These are phyloP conservation scores for Volvariella volvacea DNA, from an alignment of 1,284 basidiomycete genomes.

Conservation along the genomic window DNA sequence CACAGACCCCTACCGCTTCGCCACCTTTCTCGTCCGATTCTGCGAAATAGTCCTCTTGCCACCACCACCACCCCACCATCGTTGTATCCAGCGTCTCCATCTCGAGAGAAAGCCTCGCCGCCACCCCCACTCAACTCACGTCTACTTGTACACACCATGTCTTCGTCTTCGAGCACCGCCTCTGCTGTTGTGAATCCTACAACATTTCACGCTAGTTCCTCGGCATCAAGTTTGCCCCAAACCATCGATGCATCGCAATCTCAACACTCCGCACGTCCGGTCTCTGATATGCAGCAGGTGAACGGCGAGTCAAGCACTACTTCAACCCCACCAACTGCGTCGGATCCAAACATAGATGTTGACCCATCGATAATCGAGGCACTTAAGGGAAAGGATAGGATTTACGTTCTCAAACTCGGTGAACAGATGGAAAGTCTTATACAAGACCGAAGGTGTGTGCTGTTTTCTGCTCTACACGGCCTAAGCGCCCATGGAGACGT, in stretches of 20 bases:
- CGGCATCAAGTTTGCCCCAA: constrained; percentile 6
- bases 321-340: constrained; percentile 10
- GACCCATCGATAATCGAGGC: constrained; percentile 77
- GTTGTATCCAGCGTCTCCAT: neutral
- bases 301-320: constrained; percentile 4
- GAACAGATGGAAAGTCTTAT: constrained; percentile 77
- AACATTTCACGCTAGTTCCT: constrained; percentile 1
- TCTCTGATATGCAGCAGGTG: neutral
- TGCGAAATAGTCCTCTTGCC: too few species aligned
- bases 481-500: constrained; percentile 4
- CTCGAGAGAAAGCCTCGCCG: too few species aligned
- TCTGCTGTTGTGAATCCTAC: constrained; percentile 6
- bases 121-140: neutral
- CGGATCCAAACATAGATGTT: constrained; percentile 34
- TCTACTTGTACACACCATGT: constrained; percentile 15
- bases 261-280: constrained; percentile 5
- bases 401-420: constrained; percentile 78
- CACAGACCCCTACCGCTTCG: constrained; percentile 1
- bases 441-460: constrained; percentile 57
- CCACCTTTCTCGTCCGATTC: neutral
- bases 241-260: constrained; percentile 5
- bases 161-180: constrained; percentile 14
- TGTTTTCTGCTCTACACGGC: too few species aligned
- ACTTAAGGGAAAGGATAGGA: constrained; percentile 77
- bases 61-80: too few species aligned